Evolutionary conservation across 2,329 filamentous ascomycete species (phyloP).

Genomic region (Fusarium coicis): DNA sequence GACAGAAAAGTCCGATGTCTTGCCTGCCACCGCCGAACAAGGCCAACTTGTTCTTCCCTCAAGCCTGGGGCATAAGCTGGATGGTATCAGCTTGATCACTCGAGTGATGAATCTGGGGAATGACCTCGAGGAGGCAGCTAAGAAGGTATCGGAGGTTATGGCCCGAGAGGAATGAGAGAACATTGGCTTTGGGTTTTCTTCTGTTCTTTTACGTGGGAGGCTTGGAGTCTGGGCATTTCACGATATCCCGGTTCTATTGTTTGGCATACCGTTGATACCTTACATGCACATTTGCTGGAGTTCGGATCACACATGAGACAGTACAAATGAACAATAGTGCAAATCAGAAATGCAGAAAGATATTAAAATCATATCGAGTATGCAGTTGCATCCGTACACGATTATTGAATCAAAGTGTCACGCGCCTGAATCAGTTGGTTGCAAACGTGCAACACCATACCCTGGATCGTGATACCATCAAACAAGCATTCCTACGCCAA

Average conservation of each 20-base stretch:
- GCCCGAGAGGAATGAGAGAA: not conserved
- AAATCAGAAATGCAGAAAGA: not conserved
- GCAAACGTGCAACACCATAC: constrained; percentile 3
- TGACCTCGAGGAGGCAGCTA: not conserved
- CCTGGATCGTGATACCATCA: constrained; percentile 2
- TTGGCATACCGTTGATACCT: not conserved
- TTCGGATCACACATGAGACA: not conserved
- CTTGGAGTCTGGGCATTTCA: not conserved
- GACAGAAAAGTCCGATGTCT: not conserved
- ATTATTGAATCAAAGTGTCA: not conserved
- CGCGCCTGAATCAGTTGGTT: not conserved
- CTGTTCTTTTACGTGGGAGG: not conserved
- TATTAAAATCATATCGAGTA: not conserved
- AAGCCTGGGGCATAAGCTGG: not conserved
- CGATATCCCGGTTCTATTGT: not conserved
- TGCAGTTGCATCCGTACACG: not conserved
- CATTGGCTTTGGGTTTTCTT: not conserved
- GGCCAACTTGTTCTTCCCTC: not conserved
- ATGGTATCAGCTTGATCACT: not conserved
- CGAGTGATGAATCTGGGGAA: not conserved
- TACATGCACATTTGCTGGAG: not conserved
- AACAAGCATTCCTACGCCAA: not conserved
- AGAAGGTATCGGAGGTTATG: not conserved
- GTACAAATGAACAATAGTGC: not conserved
- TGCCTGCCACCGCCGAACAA: not conserved